phyloP scores from a whole-genome alignment of 2,329 filamentous ascomycete species.

The Fusarium sp. region DNA sequence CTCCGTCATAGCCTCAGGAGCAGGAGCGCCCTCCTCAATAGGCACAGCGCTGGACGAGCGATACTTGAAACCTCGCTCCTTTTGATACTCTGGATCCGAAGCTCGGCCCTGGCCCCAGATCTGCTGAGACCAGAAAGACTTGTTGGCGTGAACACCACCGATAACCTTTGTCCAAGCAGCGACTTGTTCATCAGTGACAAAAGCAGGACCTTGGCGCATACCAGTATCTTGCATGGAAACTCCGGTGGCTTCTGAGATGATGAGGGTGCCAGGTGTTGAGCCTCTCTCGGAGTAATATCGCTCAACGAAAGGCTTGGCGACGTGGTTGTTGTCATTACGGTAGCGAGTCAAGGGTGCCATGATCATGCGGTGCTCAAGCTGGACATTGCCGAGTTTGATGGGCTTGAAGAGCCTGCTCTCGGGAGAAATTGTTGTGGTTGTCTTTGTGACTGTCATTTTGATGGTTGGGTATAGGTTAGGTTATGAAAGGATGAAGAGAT shows the following conservation, averaged over 20 bases:
- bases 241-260: constrained; percentile 52
- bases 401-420: constrained; percentile 46
- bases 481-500: fast-evolving
- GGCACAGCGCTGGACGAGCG: constrained; percentile 45
- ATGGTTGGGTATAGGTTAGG: too few relatives aligned
- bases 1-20: constrained; percentile 19
- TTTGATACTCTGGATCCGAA: constrained; percentile 37
- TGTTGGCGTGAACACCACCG: constrained; percentile 48
- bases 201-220: constrained; percentile 21
- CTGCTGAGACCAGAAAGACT: constrained; percentile 49
- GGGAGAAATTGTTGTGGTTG: constrained; percentile 3
- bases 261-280: constrained; percentile 60
- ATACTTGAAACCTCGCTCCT: constrained; percentile 46
- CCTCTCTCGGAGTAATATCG: constrained; percentile 51
- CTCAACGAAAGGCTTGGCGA: constrained; percentile 47
- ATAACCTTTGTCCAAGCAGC: constrained; percentile 50
- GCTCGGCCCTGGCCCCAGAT: constrained; percentile 46
- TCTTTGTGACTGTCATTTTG: constrained; percentile 30
- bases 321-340: constrained; percentile 59
- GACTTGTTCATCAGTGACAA: constrained; percentile 42
- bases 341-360: constrained; percentile 60
- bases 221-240: constrained; percentile 42
- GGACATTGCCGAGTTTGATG: constrained; percentile 38
- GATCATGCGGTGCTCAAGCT: constrained; percentile 44
- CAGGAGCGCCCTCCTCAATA: neutral